Evolutionary conservation across 1,139 yeast species (phyloP).

Genomic region (Yamadazyma diddensiae): DNA sequence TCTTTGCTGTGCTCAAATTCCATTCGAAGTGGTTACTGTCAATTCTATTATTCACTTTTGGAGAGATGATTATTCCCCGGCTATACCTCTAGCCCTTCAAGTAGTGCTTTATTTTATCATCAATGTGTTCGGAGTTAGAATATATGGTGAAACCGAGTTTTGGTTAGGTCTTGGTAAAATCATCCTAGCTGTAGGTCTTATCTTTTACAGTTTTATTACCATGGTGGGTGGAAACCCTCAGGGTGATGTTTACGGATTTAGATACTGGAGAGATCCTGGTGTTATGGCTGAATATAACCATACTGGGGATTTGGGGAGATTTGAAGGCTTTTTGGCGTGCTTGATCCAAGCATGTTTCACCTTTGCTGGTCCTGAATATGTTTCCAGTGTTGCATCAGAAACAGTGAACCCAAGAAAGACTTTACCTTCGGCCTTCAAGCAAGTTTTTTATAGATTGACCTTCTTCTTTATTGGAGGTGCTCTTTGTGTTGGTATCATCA

Average conservation of each 20-base stretch:
- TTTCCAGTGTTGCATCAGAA: constrained; percentile 69
- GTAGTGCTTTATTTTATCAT: constrained; percentile 59
- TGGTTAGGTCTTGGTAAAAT: constrained; percentile 62
- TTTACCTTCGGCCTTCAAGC: constrained; percentile 75
- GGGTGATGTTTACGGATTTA: constrained; percentile 61
- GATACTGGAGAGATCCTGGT: constrained; percentile 65
- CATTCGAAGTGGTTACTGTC: constrained; percentile 82
- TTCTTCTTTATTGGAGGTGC: constrained; percentile 55
- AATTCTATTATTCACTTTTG: constrained; percentile 77
- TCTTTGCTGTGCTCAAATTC: constrained; percentile 72
- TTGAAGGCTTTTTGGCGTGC: constrained; percentile 64
- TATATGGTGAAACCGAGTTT: constrained; percentile 68
- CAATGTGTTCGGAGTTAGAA: constrained; percentile 59
- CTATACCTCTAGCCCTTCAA: constrained; percentile 63
- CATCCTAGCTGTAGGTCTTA: constrained; percentile 52
- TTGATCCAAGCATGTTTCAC: constrained; percentile 75
- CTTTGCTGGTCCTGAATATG: constrained; percentile 70
- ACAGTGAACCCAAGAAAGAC: constrained; percentile 70
- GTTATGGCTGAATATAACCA: constrained; percentile 48
- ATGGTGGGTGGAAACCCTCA: constrained; percentile 61
- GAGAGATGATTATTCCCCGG: constrained; percentile 72
- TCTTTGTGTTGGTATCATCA: constrained; percentile 61
- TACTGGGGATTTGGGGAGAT: constrained; percentile 32
- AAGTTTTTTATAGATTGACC: constrained; percentile 68
- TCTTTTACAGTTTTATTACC: constrained; percentile 44